Conservation (phyloP, 768 basidiomycete species). For the Calvatia gigantea region DNA sequence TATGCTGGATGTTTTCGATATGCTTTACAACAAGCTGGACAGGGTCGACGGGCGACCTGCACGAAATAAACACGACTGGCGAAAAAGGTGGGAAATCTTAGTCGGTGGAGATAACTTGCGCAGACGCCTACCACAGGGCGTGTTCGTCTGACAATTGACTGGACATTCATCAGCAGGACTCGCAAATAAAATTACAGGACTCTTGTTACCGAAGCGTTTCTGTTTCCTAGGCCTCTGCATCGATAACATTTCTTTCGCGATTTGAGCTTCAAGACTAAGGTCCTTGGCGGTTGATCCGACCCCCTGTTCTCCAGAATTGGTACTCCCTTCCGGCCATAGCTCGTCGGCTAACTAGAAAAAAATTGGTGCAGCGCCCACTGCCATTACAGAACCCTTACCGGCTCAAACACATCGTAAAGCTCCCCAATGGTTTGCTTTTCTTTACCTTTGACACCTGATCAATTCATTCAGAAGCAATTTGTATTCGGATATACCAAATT, state of each 20-base stretch:
- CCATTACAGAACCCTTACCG: conserved; percentile 39
- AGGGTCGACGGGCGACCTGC: conserved; percentile 74
- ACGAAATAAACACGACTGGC: conserved; percentile 79
- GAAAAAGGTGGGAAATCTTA: conserved; percentile 8
- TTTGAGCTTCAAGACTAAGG: conserved; percentile 63
- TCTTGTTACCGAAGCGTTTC: conserved; percentile 56
- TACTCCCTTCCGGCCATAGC: conserved; percentile 56
- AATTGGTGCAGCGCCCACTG: conserved; percentile 4
- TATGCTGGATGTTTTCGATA: conserved; percentile 55
- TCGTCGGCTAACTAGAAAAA: conserved; percentile 58
- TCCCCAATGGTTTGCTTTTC: conserved; percentile 78
- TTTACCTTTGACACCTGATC: conserved; percentile 67
- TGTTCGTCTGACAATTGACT: conserved; percentile 80
- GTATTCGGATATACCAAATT: neutral
- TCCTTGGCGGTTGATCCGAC: conserved; percentile 26
- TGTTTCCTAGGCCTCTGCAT: conserved; percentile 65
- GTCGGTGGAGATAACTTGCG: neutral
- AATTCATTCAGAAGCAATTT: neutral
- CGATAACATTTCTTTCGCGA: conserved; percentile 66
- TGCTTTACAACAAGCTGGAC: conserved; percentile 64
- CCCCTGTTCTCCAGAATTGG: conserved; percentile 30
- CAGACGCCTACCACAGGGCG: conserved; percentile 60
- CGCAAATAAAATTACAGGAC: neutral
- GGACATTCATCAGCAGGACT: conserved; percentile 1
- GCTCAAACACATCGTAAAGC: conserved; percentile 74